Conservation (phyloP, 306 rosid genomes). For the Coriaria nepalensis region DNA sequence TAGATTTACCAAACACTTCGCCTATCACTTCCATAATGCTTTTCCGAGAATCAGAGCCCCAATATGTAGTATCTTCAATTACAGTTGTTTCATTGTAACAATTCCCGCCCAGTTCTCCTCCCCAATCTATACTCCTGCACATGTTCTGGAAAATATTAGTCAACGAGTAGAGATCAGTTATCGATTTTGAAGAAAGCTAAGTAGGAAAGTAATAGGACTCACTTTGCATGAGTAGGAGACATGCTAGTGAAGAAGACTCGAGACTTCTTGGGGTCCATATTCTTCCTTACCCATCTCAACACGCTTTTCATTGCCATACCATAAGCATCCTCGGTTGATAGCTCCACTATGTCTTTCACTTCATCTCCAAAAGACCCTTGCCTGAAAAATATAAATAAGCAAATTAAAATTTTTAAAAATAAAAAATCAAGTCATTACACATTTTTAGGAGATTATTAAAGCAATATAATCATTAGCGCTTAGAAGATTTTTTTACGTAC, state of each 20-base stretch:
- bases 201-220: slow-evolving; percentile 1
- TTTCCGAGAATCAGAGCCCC: slow-evolving; percentile 73
- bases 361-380: slow-evolving; percentile 76
- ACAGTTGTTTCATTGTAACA: slow-evolving; percentile 77
- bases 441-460: too few species aligned
- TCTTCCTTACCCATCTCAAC: slow-evolving; percentile 81
- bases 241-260: slow-evolving; percentile 98
- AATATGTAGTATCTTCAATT: slow-evolving; percentile 47
- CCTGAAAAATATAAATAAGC: slow-evolving; percentile 20
- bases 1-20: slow-evolving; percentile 48
- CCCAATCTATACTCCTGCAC: slow-evolving; percentile 83
- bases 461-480: too few species aligned
- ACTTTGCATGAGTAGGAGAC: slow-evolving; percentile 95
- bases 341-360: slow-evolving; percentile 50
- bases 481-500: slow-evolving; percentile 19
- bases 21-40: slow-evolving; percentile 75
- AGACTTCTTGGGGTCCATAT: slow-evolving; percentile 72
- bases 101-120: slow-evolving; percentile 45
- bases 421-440: too few species aligned
- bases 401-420: too few species aligned
- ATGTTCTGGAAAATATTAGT: neutral
- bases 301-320: slow-evolving; percentile 89
- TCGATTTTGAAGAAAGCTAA: neutral
- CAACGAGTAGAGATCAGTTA: neutral
- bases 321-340: slow-evolving; percentile 75